Conservation (phyloP, 148 eudicot genomes). For the Agrostemma githago region DNA sequence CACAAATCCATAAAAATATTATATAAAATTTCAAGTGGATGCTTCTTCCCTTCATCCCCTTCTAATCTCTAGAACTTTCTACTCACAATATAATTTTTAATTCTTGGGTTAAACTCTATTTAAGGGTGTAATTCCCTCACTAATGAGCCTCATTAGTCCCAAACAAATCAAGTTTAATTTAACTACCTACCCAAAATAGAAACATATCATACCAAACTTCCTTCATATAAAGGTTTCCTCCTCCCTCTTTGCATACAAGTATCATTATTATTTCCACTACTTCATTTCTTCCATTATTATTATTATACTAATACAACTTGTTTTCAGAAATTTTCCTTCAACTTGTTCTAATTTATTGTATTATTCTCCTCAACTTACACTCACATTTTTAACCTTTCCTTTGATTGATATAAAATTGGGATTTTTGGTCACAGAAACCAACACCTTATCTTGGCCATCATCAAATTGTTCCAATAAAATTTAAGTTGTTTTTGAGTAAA, state of each 20-base stretch:
- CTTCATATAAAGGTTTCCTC: neutral
- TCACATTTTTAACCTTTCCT: neutral
- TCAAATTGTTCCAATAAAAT: neutral
- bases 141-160: neutral
- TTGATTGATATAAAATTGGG: neutral
- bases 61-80: conserved; percentile 36
- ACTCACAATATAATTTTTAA: neutral
- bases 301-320: neutral
- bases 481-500: too few relatives aligned
- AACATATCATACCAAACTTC: conserved; percentile 23
- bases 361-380: neutral
- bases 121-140: conserved; percentile 19
- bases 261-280: too few relatives aligned
- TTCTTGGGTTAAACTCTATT: conserved; percentile 11
- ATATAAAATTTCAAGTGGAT: conserved; percentile 9
- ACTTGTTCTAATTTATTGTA: neutral
- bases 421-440: neutral
- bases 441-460: conserved; percentile 3
- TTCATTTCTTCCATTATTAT: neutral
- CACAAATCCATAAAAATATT: conserved; percentile 26
- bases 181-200: conserved; percentile 27
- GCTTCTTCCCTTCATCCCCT: conserved; percentile 9
- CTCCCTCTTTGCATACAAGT: neutral
- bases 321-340: neutral
- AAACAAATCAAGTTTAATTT: conserved; percentile 20